Percentiles rank a stretch among this genome's conserved stretches.
Conservation (phyloP, 805 yeast genomes). For the Grigorovia humatica region DNA sequence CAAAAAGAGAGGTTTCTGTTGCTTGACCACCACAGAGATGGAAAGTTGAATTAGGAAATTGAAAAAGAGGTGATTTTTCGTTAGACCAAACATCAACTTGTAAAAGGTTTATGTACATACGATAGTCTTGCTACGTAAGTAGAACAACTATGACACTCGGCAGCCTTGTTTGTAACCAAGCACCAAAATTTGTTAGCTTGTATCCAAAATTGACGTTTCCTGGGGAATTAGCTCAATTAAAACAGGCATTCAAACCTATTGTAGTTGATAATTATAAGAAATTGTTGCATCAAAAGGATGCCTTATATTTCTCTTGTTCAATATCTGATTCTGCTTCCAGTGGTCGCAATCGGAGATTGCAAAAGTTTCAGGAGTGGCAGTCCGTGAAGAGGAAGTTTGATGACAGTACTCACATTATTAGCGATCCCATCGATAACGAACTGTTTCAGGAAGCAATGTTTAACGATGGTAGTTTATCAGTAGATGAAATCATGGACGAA, state of each 20-base stretch:
- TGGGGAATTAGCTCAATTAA: neutral
- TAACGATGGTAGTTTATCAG: neutral
- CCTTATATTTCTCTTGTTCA: constrained; percentile 5
- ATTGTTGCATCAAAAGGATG: constrained; percentile 7
- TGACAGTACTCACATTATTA: neutral
- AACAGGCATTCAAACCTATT: neutral
- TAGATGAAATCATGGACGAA: neutral
- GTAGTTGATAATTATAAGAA: constrained; percentile 4
- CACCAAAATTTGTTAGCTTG: constrained; percentile 1
- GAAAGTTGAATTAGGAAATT: too few relatives aligned
- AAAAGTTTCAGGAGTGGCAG: neutral
- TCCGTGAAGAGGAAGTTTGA: neutral
- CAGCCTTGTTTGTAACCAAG: too few relatives aligned
- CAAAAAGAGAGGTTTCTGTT: too few relatives aligned
- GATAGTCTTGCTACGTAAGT: too few relatives aligned
- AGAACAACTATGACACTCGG: too few relatives aligned
- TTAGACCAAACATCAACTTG: too few relatives aligned
- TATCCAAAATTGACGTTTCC: neutral
- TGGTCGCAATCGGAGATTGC: too few relatives aligned
- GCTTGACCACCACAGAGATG: too few relatives aligned
- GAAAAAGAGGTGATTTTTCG: too few relatives aligned
- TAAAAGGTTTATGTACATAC: too few relatives aligned
- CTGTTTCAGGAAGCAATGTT: neutral
- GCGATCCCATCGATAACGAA: neutral
- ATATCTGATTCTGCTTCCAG: neutral